Base-by-base conservation (phyloP, 1,139 yeast genomes). In the Sugiyamaella neomexicana region DNA sequence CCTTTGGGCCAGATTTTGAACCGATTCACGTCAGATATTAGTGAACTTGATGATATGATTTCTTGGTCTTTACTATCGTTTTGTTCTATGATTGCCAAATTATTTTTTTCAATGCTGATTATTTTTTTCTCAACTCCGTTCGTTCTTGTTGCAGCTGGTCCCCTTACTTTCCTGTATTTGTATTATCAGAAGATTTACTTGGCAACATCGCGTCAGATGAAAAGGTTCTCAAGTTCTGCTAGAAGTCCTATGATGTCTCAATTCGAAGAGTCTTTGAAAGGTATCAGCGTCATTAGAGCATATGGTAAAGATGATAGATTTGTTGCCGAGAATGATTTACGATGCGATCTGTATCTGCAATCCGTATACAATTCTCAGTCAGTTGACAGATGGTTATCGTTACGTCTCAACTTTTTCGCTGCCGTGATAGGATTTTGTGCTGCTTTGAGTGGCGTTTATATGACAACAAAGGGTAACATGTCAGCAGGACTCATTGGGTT, bases 201-300 rank as follows among this genome's bases (percentile, higher is more conserved):
- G 75, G 81, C 85, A 58, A 87, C 98, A 0, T 89, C 97, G 1
- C 82, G 99, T 72, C 98, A 93, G 71, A 80, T 93, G 72, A 89
- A 91, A 71, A 80, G 98, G 66, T 82, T 77, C 65, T 97, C 90
- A 62, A 86, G 97, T 0, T 80, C 87, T 47, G 82, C 96, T 15
- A 86, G 88, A 67, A 89, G 97, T 1, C 98, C 98, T 42, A 89
- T 91, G 59, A 95, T 89, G 72, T 97, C 91, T 72, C 97, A 90
- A 68, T 90, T 90, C 67, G 83, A 95, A 16, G 98, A 91, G 72
- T 87, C 97, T 6, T 78, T 91, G 64, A 82, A 81, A 38, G 98
- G 98, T 66, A 88, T 89, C 31, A 83, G 95, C 15, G 90, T 97
- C 1, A 89, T 91, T 60, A 83, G 98, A 70, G 98, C 98, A 2